Conservation (phyloP, 331 rosid genomes). For the Ulmus americana region DNA sequence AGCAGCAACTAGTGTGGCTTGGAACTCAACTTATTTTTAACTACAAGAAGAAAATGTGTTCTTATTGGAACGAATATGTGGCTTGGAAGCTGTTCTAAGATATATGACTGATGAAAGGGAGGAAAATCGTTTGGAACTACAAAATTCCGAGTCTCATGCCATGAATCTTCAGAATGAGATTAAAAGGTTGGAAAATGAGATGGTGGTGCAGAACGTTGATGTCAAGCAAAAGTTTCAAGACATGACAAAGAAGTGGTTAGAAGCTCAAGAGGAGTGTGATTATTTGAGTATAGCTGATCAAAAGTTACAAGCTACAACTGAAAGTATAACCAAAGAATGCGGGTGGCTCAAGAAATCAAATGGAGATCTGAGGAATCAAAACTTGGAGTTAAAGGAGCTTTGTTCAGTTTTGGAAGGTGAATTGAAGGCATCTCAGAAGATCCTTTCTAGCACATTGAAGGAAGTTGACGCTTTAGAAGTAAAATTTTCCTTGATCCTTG, state of each 20-base stretch:
- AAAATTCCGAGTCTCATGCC: constrained; percentile 10
- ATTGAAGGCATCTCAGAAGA: constrained; percentile 26
- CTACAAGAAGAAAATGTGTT: constrained; percentile 23
- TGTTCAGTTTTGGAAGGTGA: constrained; percentile 38
- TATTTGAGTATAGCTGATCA: constrained; percentile 25
- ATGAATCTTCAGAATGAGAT: constrained; percentile 16
- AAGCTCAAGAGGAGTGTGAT: constrained; percentile 34
- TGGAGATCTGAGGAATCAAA: constrained; percentile 35
- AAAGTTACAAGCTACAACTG: constrained; percentile 32
- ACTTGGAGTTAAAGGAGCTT: constrained; percentile 29
- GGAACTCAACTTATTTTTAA: constrained; percentile 23
- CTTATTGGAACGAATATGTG: constrained; percentile 22
- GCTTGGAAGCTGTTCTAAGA: constrained; percentile 24
- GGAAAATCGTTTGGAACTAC: constrained; percentile 14
- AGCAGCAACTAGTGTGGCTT: background rate
- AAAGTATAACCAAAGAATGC: constrained; percentile 25
- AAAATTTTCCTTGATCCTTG: constrained; percentile 28
- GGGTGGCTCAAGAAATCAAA: constrained; percentile 31
- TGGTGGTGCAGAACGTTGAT: constrained; percentile 30
- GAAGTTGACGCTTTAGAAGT: constrained; percentile 34
- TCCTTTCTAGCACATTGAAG: constrained; percentile 24
- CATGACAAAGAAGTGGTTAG: constrained; percentile 24
- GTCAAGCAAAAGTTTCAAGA: constrained; percentile 16
- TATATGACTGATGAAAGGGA: constrained; percentile 21
- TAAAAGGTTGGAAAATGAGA: constrained; percentile 15